Base-by-base conservation (phyloP, 768 basidiomycete species). In the Leccinum uliginosum region DNA sequence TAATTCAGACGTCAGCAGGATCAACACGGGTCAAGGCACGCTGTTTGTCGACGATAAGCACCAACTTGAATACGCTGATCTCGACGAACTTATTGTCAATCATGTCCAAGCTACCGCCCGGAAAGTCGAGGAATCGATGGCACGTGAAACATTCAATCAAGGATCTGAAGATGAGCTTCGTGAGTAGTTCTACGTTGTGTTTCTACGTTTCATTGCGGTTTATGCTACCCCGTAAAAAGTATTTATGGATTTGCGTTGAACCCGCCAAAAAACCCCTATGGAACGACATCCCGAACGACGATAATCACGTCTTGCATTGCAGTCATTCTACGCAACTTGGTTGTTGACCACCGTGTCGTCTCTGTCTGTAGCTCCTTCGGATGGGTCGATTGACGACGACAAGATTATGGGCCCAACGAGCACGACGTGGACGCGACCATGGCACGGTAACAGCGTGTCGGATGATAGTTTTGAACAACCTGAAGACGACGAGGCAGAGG, bases 181-280 rank as follows among this genome's bases (percentile, higher is more conserved):
- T 98, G 62, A 70, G 95, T 79, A n/a, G 7, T 19, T 45, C 23
- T 30, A 34, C 9, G 38, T 50, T 21, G 23, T 53, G 27, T 12
- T 47, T 48, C 26, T 14, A 21, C 23, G 45, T 47, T 38, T 56
- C 14, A 30, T 24, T 38, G 3, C 1, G 29, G 8, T 30, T 54
- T 53, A 59, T 12, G 19, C 38, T 56, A 55, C 27, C 6, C 24
- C 38, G 3, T 57, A 7, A 90, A 90, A 76, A 93, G 92, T 67
- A 91, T 93, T 74, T 99, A 99, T 67, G 96, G 92, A 11, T 99
- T 98, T 71, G 89, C 89, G 14, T 75, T 95, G 55, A 96, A 98
- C 67, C 82, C 29, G 10, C 89, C 57, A 88, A 88, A 64, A 82
- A 83, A 52, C 93, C 97, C 27, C 30, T 21, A 50, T 50, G 49